Evolutionary conservation across 495 filamentous ascomycete species (phyloP), one percentile per base, ranked within the genome.

Genomic region (Bathelium albidoporum): DNA sequence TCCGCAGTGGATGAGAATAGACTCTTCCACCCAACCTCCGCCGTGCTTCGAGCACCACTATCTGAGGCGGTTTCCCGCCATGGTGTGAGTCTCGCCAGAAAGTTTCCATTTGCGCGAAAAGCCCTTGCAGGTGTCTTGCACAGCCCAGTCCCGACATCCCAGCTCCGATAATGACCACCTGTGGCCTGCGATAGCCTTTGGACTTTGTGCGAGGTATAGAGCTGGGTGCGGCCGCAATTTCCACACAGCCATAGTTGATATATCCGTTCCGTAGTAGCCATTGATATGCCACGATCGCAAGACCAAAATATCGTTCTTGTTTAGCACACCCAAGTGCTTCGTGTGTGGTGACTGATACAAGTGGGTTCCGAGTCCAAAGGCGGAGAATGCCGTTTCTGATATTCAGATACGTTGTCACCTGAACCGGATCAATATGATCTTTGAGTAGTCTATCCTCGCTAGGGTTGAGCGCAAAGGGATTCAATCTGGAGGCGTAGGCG

Each of bases 351-450:
- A 99, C 91, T 68, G 84, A 82, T 45, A 95, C 87, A 70, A 95
- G 85, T 0, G 94, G 90, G 73, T 99, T 97, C 65, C 86, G 82
- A 12, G 88, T 83, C 91, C 92, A 99, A 41, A 97, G 77, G 61
- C 95, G 82, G 31, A 99, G 76, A 65, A 97, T 96, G 2, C 91
- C 91, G 74, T 99, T 99, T 63, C 94, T 82, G 64, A 99, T 96
- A 74, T 96, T 97, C 32, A 99, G 76, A 73, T 97, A 99, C n/a
- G 88, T 87, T 11, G 94, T 95, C 61, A 97, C 90, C 70, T 99
- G 93, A 34, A 86, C 79, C 68, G 89, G 86, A 71, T 86, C 95
- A 63, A 99, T 84, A 73, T 94, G 85, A 41, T 89, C 79, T 62
- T 88, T 82, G 24, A 99, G 76, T 59, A 91, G 82, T 64, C 81